phyloP scores from a whole-genome alignment of 345 rosid genomes.

The Streptanthus diversifolius region DNA sequence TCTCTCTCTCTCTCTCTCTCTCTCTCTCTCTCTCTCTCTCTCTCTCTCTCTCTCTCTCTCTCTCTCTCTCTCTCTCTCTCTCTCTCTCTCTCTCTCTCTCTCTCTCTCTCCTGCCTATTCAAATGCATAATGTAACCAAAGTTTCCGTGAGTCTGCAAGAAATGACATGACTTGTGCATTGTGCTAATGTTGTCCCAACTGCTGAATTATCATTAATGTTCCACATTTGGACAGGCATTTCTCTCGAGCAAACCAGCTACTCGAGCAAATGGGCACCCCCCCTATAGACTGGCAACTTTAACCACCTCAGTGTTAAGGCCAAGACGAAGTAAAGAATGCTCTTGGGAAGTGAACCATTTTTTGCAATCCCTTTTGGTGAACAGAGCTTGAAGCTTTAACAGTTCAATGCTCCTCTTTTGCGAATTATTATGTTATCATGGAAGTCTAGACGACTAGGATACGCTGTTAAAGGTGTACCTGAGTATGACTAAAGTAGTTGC shows the following conservation, averaged over 20 bases:
- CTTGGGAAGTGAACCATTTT: not conserved
- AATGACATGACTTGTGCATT: not conserved
- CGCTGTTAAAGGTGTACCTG: not conserved
- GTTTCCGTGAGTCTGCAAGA: constrained; percentile 8
- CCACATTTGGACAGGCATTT: constrained; percentile 63
- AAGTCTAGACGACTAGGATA: constrained; percentile 4
- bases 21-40: not conserved
- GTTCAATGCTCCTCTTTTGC: constrained; percentile 13
- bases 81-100: not conserved
- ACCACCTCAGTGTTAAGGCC: constrained; percentile 11
- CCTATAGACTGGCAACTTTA: constrained; percentile 90
- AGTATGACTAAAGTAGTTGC: constrained; percentile 1
- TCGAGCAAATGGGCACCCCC: constrained; percentile 58
- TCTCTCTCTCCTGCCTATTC: not conserved
- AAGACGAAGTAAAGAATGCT: not conserved
- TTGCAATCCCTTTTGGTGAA: constrained; percentile 15
- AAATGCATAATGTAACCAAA: not conserved
- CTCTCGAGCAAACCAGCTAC: constrained; percentile 73
- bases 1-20: not conserved
- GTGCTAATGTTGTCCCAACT: not conserved
- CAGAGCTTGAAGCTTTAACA: constrained; percentile 12
- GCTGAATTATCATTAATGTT: constrained; percentile 3
- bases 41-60: not conserved
- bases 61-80: not conserved
- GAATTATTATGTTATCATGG: constrained; percentile 2